phyloP scores from a whole-genome alignment of 768 basidiomycete genomes.

The Suillus alpinus region DNA sequence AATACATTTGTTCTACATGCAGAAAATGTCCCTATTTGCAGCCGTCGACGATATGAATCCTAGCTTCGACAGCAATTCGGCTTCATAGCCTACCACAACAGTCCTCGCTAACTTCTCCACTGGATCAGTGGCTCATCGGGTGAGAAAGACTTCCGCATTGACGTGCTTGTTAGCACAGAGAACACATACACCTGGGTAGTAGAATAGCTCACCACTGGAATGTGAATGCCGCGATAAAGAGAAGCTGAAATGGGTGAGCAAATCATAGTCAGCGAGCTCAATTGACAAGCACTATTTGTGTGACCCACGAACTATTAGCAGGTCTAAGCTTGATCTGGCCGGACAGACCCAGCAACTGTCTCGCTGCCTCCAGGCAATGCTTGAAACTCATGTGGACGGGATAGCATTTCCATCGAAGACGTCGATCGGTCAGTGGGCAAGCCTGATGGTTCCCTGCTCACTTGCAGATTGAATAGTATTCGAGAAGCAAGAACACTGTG shows the following conservation, averaged over 20 bases:
- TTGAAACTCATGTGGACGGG: not conserved
- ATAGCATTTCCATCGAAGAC: not conserved
- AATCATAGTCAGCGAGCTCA: not conserved
- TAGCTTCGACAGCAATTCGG: no score
- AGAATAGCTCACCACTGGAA: not conserved
- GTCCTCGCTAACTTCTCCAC: no score
- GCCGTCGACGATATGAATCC: no score
- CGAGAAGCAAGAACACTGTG: constrained; percentile 7
- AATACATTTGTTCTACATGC: constrained; percentile 16
- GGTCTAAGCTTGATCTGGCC: not conserved
- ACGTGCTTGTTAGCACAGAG: not conserved
- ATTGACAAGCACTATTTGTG: not conserved
- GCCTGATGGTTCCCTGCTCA: not conserved
- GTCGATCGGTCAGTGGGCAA: not conserved
- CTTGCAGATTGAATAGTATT: constrained; percentile 3
- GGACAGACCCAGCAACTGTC: not conserved
- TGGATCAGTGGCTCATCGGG: no score
- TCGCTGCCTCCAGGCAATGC: not conserved
- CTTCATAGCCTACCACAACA: no score
- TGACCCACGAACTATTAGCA: not conserved
- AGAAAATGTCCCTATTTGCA: no score
- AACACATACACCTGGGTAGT: not conserved
- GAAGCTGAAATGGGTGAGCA: not conserved
- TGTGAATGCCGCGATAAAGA: not conserved
- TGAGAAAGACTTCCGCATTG: no score